Conservation (phyloP, 495 filamentous ascomycete genomes). For the Acidomyces sp. region DNA sequence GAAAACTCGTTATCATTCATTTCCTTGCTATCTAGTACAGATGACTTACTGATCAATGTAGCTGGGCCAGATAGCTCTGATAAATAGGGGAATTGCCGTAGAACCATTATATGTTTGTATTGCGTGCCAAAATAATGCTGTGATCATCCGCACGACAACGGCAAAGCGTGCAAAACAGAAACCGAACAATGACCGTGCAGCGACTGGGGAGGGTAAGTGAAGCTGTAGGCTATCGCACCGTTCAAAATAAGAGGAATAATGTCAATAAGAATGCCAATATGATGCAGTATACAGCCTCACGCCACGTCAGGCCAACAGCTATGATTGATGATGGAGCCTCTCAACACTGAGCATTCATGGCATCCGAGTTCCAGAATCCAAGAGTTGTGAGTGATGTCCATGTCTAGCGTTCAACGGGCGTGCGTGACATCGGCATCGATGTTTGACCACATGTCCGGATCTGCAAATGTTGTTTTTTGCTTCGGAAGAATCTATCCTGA, state of each 20-base stretch:
- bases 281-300: conserved; percentile 22
- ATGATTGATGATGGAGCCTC: conserved; percentile 1
- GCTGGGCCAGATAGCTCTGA: conserved; percentile 49
- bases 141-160: conserved; percentile 52
- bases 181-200: conserved; percentile 52
- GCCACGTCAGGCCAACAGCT: not conserved
- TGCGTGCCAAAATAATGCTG: conserved; percentile 61
- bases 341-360: conserved; percentile 29
- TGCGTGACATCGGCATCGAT: conserved; percentile 37
- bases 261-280: conserved; percentile 8
- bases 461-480: conserved; percentile 28
- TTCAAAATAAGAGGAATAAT: conserved; percentile 10
- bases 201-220: conserved; percentile 46
- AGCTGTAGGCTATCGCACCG: conserved; percentile 33
- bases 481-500: conserved; percentile 33
- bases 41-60: too few relatives aligned
- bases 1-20: too few relatives aligned
- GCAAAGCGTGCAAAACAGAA: conserved; percentile 57
- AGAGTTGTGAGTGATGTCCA: conserved; percentile 35
- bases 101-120: conserved; percentile 58
- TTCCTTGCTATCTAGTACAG: too few relatives aligned
- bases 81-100: conserved; percentile 51
- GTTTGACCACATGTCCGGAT: conserved; percentile 31
- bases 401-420: conserved; percentile 29
- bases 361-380: conserved; percentile 39